phyloP scores from a whole-genome alignment of 352 stramenopile genomes.

The Pythium coloratum region DNA sequence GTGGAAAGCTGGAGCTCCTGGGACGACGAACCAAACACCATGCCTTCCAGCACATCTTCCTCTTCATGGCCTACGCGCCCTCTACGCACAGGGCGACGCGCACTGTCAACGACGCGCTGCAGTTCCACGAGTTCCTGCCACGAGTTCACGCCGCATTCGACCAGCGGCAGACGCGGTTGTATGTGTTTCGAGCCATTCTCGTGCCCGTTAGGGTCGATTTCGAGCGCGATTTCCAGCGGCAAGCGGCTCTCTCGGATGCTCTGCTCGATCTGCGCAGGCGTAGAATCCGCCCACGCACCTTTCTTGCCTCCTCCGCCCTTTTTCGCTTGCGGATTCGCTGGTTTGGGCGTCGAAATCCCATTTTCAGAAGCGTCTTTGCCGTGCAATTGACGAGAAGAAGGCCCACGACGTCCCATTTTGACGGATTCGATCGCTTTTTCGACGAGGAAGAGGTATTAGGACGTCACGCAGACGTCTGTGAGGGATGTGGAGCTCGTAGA shows the following conservation, averaged over 20 bases:
- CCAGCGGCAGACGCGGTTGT: constrained; percentile 28
- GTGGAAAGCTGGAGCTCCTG: constrained; percentile 36
- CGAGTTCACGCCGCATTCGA: constrained; percentile 50
- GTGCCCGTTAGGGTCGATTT: constrained; percentile 1
- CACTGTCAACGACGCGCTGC: constrained; percentile 37
- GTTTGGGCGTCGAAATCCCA: constrained; percentile 2
- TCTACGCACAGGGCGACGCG: constrained; percentile 28
- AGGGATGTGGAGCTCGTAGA: not conserved
- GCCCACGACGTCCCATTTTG: constrained; percentile 10
- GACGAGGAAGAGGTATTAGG: not conserved
- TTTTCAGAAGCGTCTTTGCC: not conserved
- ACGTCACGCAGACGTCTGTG: not conserved
- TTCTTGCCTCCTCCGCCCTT: constrained; percentile 10
- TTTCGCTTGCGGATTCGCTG: constrained; percentile 1
- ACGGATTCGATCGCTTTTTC: constrained; percentile 1
- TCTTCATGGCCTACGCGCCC: constrained; percentile 2
- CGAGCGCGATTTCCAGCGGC: constrained; percentile 15
- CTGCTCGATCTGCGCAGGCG: constrained; percentile 23
- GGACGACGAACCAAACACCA: constrained; percentile 26
- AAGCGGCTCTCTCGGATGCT: constrained; percentile 17
- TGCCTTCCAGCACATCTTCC: constrained; percentile 26
- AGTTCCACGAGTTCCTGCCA: constrained; percentile 53
- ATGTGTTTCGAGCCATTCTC: not conserved
- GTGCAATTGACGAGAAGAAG: not conserved
- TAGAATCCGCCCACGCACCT: constrained; percentile 14